Evolutionary conservation across 345 rosid species (phyloP), one percentile per base, ranked within the genome.

Genomic region (Angophora floribunda): DNA sequence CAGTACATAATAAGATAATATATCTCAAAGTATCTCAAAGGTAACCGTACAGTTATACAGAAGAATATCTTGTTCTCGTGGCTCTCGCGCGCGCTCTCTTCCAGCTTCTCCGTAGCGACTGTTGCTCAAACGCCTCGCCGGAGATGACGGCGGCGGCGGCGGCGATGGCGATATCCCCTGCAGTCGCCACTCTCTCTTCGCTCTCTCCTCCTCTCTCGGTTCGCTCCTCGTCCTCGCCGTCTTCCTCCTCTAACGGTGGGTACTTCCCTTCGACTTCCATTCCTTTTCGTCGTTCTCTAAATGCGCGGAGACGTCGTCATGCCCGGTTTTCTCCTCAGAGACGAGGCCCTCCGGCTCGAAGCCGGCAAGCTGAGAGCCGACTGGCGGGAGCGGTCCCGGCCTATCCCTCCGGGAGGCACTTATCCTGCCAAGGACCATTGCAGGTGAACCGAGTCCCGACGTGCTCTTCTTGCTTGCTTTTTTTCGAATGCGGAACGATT

Each of bases 391-490:
- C 96, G 96, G 47, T 96, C 99, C 88, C 96, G 85, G 88, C 97
- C 99, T 79, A 94, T 97, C 82, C 97, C 99, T 36, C 96, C 96
- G 2, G 99, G 99, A 45, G 95, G 98, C 55, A 96, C 94, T 36
- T 97, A 97, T 90, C 99, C 99, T 28, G 99, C 98, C 32, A 97
- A 97, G 91, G 99, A 97, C 51, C 96, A 97, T 86, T 97, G 99
- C 99, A 97, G 99, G 99, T 96, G 67, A 82, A 12, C 15, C 15
- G 41, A 44, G 30, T 21, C 36, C 63, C 63, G 41, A 47, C 30
- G 24, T n/a, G 36, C 52, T 78, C 9, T 87, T 51, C 49, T 12
- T 5, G 28, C 6, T 4, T 9, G 1, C n/a, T 70, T 75, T 3
- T 30, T 85, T 24, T 51, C 55, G 47, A 26, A 30, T 13, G 79